Base-by-base conservation (phyloP, 2,329 filamentous ascomycete species). In the Calonectria ilicicola region DNA sequence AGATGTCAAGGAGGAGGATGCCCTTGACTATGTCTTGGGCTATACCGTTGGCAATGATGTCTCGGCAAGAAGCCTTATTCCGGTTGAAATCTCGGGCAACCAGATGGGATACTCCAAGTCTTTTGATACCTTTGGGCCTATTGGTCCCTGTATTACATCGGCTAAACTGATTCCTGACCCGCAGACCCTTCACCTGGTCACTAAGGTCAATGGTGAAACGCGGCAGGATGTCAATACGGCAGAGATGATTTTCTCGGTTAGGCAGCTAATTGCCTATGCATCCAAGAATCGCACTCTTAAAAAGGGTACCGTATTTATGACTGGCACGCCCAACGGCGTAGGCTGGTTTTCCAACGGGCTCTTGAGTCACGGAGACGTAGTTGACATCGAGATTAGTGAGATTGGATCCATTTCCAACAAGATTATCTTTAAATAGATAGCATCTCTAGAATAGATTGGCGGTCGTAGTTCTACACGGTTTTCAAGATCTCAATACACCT, bases 31-130 rank as follows among this genome's bases (percentile, higher is more conserved):
- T 10, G 42, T 68, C 27, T 44, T 68, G 6, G 66, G 66, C 8
- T 68, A 68, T 19, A 68, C 66, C 23, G 42, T 68, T 3, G 66
- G 53, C 40, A 68, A 68, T 21, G 66, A 68, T 19, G 42, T 68
- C 42, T 68, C 66, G 14, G 66, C 66, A 3, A 47, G 66, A 27
- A 68, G 21, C 32, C 47, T 51, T 14, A 26, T 51, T 26, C 47
- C 47, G 5, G 26, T 51, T n/a, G 47, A 51, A 26, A 29, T 51
- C 9, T 51, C 47, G 14, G 47, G 47, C 14, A 23, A 23, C 26
- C 47, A 51, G 47, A 51, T 51, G 47, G 47, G 47, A 5, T 51
- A 51, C 26, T 51, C 47, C 47, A 51, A 51, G 26, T 51, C 47
- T 12, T 51, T 51, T 51, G 47, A 51, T 19, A 51, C 47, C 23